Base-by-base conservation (phyloP, 2,329 filamentous ascomycete genomes). In the Elsinoe australis region DNA sequence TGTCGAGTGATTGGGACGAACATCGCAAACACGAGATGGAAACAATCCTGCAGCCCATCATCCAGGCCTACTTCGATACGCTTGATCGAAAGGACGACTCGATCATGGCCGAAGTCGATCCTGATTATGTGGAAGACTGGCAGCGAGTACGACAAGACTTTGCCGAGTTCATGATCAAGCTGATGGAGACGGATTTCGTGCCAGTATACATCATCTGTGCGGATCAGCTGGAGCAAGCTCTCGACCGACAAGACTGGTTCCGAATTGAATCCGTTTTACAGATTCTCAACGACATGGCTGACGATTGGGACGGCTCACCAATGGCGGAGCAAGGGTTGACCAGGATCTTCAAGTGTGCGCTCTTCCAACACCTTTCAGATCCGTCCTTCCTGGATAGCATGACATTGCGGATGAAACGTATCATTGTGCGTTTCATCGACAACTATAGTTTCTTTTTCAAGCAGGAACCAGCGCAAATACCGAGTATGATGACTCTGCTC, bases 401-500 rank as follows among this genome's bases (percentile, higher is more conserved):
- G 8, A 82, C 82, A 1, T 66, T 76, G 3, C 74, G 80, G 47
- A 75, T 80, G 14, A 75, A 79, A 42, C 79, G 85, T 57, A 83
- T 83, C 0, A 82, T 82, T 28, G 74, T 90, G 22, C 75, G 77
- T 36, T 66, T 86, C 32, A 79, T 90, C 32, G 83, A 85, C 54
- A 74, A 79, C 19, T 88, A 87, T 59, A 79, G 83, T 4, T 78
- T 82, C 47, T 92, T 86, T 64, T 90, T 94, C 61, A 76, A 85
- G 57, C 75, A 80, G 17, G 79, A 86, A 58, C 70, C 79, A 1
- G 72, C 76, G 24, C 78, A 79, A 52, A 71, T 94, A 1, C 82
- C 85, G 1, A 71, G 79, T 33, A 83, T 83, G 1, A 69, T 94
- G 18, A 84, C 82, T 41, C 79, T 90, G 35, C 72, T 92, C 1